Evolutionary conservation across 306 rosid genomes (phyloP).

Genomic region (Cicer cuneatum): DNA sequence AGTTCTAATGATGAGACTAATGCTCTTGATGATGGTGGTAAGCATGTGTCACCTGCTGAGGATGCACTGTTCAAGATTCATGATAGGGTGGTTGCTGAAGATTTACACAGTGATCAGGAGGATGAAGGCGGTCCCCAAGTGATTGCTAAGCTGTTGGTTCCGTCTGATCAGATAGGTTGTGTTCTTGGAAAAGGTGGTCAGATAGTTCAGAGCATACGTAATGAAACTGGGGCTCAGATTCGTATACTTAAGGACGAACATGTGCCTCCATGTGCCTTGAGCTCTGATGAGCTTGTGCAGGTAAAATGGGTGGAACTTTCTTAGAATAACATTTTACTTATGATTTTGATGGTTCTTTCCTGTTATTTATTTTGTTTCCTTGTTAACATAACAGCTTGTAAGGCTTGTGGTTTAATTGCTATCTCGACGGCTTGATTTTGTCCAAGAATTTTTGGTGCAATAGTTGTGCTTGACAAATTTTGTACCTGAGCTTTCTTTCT

Average conservation of each 20-base stretch:
- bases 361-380: background rate
- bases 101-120: constrained; percentile 74
- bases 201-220: constrained; percentile 82
- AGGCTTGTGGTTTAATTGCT: constrained; percentile 29
- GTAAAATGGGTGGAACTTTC: constrained; percentile 47
- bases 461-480: background rate
- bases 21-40: constrained; percentile 63
- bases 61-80: constrained; percentile 89
- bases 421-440: constrained; percentile 17
- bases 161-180: constrained; percentile 97
- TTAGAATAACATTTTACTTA: constrained; percentile 8
- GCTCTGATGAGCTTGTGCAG: constrained; percentile 95
- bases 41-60: constrained; percentile 74
- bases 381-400: background rate
- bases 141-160: constrained; percentile 81
- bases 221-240: constrained; percentile 91
- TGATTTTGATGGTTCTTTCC: background rate
- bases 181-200: constrained; percentile 95
- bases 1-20: constrained; percentile 82
- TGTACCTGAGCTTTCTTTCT: background rate
- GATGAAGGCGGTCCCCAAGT: constrained; percentile 72
- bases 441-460: constrained; percentile 17
- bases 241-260: constrained; percentile 94
- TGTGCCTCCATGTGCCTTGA: constrained; percentile 81
- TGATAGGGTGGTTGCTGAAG: constrained; percentile 92